phyloP scores from a whole-genome alignment of 2,329 filamentous ascomycete species.

The Sphaceloma murrayae region DNA sequence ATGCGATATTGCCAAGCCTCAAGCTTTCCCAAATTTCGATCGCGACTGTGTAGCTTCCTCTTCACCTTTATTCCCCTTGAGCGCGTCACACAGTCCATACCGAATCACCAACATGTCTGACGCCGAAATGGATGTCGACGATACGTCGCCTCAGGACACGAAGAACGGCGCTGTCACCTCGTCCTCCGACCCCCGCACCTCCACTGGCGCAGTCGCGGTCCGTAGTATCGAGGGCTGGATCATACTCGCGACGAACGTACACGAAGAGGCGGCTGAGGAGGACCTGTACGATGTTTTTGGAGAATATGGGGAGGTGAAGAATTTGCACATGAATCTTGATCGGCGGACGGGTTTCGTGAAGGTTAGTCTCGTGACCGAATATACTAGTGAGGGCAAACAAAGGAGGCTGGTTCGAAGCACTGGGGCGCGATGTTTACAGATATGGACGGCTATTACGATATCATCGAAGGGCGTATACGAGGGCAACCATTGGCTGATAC shows the following conservation, averaged over 20 bases:
- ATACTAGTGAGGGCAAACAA: not conserved
- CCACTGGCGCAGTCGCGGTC: constrained; percentile 65
- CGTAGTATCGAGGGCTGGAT: constrained; percentile 88
- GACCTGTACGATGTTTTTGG: constrained; percentile 71
- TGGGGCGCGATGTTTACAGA: not conserved
- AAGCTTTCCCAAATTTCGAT: not conserved
- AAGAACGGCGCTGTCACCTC: constrained; percentile 24
- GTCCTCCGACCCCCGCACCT: constrained; percentile 57
- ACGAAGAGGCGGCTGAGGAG: constrained; percentile 80
- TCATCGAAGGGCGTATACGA: not conserved
- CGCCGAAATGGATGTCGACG: constrained; percentile 51
- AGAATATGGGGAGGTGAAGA: constrained; percentile 80
- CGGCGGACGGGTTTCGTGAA: constrained; percentile 78
- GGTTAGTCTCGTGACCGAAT: constrained; percentile 38
- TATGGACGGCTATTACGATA: no score
- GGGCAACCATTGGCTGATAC: constrained; percentile 7
- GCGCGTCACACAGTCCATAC: not conserved
- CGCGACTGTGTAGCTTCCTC: not conserved
- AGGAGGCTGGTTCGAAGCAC: not conserved
- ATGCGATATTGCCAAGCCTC: not conserved
- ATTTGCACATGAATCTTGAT: constrained; percentile 74
- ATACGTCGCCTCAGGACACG: constrained; percentile 26
- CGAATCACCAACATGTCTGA: constrained; percentile 28
- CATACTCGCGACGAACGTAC: constrained; percentile 74
- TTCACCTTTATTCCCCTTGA: not conserved